phyloP scores from a whole-genome alignment of 2,329 filamentous ascomycete genomes.

The Dothidotthia symphoricarpi region DNA sequence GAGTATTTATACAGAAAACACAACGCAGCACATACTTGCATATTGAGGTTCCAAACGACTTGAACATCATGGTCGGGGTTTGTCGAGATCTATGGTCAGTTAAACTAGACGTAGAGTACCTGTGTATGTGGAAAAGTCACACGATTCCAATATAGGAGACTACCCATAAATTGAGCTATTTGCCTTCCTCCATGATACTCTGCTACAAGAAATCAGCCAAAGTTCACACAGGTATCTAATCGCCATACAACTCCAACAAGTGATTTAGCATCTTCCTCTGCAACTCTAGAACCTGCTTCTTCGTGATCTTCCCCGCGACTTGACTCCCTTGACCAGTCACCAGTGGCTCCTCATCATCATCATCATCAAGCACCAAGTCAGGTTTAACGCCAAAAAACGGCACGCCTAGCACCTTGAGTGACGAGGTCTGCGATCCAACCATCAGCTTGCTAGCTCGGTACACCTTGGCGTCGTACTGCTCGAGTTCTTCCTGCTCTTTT shows the following conservation, averaged over 20 bases:
- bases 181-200: no score
- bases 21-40: no score
- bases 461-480: slow-evolving; percentile 61
- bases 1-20: no score
- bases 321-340: slow-evolving; percentile 2
- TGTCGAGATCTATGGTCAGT: no score
- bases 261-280: slow-evolving; percentile 41
- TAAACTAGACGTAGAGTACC: no score
- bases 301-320: slow-evolving; percentile 23
- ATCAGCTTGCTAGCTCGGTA: slow-evolving; percentile 60
- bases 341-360: slow-evolving; percentile 6
- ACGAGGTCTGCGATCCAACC: slow-evolving; percentile 56
- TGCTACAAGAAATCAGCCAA: neutral
- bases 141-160: no score
- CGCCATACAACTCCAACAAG: slow-evolving; percentile 32
- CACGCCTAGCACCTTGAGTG: slow-evolving; percentile 54
- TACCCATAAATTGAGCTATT: no score
- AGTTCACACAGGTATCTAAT: slow-evolving; percentile 4
- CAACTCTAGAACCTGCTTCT: slow-evolving; percentile 28
- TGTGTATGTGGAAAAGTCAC: no score
- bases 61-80: no score
- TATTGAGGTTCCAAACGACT: no score
- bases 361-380: slow-evolving; percentile 25
- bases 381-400: slow-evolving; percentile 35
- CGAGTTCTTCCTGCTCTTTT: slow-evolving; percentile 55